Evolutionary conservation across 1,284 basidiomycete genomes (phyloP).

Genomic region (Laetiporus sulphureus): DNA sequence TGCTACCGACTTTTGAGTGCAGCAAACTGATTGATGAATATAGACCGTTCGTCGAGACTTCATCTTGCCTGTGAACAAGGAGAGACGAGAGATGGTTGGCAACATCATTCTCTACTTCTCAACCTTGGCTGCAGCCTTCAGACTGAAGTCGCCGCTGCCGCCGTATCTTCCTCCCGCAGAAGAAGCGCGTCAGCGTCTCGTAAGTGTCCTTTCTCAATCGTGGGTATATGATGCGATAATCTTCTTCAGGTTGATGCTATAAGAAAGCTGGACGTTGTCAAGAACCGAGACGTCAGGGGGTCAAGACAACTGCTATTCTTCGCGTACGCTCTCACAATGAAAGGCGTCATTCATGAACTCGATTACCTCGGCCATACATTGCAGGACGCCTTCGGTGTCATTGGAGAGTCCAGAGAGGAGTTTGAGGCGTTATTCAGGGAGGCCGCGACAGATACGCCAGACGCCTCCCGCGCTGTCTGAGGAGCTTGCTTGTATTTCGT

Average conservation of each 20-base stretch:
- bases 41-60: slow-evolving; percentile 79
- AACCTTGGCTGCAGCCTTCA: slow-evolving; percentile 80
- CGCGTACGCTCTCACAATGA: slow-evolving; percentile 91
- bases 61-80: slow-evolving; percentile 81
- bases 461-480: background rate
- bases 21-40: background rate
- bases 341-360: slow-evolving; percentile 83
- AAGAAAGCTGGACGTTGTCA: slow-evolving; percentile 78
- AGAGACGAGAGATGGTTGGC: slow-evolving; percentile 88
- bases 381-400: slow-evolving; percentile 86
- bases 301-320: slow-evolving; percentile 89
- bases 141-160: slow-evolving; percentile 86
- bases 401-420: slow-evolving; percentile 47
- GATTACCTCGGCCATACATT: slow-evolving; percentile 71
- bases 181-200: slow-evolving; percentile 71
- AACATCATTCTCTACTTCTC: slow-evolving; percentile 93
- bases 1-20: slow-evolving; percentile 4
- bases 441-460: background rate
- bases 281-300: slow-evolving; percentile 62
- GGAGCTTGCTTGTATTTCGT: no score
- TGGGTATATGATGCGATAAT: background rate
- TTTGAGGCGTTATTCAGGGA: slow-evolving; percentile 29
- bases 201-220: slow-evolving; percentile 28
- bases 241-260: slow-evolving; percentile 68
- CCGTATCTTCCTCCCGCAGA: slow-evolving; percentile 94